Conservation (phyloP, 805 yeast species). For the Yamadazyma scolyti region DNA sequence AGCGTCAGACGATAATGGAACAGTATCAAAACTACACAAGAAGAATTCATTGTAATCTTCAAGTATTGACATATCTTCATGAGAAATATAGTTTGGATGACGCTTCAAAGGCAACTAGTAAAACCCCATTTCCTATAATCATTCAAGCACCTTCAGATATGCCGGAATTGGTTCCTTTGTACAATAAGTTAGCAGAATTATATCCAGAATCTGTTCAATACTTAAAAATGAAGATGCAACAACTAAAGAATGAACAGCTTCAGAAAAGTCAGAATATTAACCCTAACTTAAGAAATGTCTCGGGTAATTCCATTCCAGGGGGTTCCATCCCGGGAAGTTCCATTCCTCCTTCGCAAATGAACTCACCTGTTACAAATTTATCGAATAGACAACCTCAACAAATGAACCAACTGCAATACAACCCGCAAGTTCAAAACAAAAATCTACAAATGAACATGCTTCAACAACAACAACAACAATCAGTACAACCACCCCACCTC, state of each 20-base stretch:
- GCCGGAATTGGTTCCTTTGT: constrained; percentile 49
- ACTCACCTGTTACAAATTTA: too few relatives aligned
- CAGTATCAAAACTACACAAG: constrained; percentile 38
- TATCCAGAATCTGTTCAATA: constrained; percentile 53
- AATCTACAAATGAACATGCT: constrained; percentile 9
- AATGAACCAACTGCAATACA: not conserved
- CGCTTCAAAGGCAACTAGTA: constrained; percentile 21
- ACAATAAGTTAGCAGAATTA: constrained; percentile 44
- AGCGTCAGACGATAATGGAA: constrained; percentile 28
- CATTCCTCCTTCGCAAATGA: not conserved
- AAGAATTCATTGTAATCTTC: constrained; percentile 39
- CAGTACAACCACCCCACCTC: constrained; percentile 9
- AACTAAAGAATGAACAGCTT: constrained; percentile 30
- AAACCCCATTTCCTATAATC: constrained; percentile 44
- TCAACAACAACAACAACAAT: constrained; percentile 10
- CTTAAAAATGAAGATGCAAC: constrained; percentile 36
- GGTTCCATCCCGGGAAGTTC: too few relatives aligned
- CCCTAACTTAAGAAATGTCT: not conserved
- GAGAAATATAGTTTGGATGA: constrained; percentile 34
- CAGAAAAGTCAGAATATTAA: too few relatives aligned
- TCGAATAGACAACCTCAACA: too few relatives aligned
- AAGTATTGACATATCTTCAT: constrained; percentile 35
- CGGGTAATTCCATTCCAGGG: too few relatives aligned
- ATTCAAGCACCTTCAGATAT: constrained; percentile 53
- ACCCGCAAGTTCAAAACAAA: not conserved